Evolutionary conservation across 2,329 filamentous ascomycete species (phyloP), one percentile per base, ranked within the genome.

Genomic region (Pseudohalonectria lignicola): DNA sequence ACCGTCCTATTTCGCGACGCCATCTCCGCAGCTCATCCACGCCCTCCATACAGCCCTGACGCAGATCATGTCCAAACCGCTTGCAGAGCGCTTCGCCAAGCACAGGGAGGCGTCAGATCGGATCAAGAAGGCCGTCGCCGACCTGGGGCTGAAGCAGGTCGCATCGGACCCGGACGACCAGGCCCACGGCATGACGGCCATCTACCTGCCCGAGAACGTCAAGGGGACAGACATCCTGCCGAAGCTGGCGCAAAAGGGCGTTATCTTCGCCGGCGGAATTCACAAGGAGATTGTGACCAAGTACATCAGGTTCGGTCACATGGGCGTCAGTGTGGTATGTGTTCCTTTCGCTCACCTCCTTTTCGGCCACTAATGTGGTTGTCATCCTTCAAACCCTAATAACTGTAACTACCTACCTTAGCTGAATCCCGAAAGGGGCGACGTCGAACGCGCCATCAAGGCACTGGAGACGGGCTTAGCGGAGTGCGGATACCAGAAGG

Each of bases 121-220:
- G 58, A 77, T 96, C 57, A 96, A 98, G 75, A 77, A 85, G 55
- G 77, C 83, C 15, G 70, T 95, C 37, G 64, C 76, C 5, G 81
- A 83, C 37, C 69, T 96, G 26, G 92, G 92, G 4, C 71, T 98
- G 42, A 83, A 86, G 64, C 84, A 95, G 57, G 71, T 98, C 28
- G 88, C 92, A 17, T 62, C 74, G 26, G 84, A 90, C 59, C 82
- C 84, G 0, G 86, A 90, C 52, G 83, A 94, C 61, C 90, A 96
- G 65, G 87, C 92, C 31, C 90, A 94, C 59, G 87, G 85, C 52
- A 98, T 98, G 92, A 98, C 92, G 4, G 90, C 92, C 41, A 92
- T 98, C 49, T 95, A 92, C 62, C 73, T 98, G 39, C 92, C 92
- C 2, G 86, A 96, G 44, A 80, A 73, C 30, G 66, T 96, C 38